Conservation (phyloP, 768 basidiomycete genomes). For the Porpolomopsis calyptriformis region DNA sequence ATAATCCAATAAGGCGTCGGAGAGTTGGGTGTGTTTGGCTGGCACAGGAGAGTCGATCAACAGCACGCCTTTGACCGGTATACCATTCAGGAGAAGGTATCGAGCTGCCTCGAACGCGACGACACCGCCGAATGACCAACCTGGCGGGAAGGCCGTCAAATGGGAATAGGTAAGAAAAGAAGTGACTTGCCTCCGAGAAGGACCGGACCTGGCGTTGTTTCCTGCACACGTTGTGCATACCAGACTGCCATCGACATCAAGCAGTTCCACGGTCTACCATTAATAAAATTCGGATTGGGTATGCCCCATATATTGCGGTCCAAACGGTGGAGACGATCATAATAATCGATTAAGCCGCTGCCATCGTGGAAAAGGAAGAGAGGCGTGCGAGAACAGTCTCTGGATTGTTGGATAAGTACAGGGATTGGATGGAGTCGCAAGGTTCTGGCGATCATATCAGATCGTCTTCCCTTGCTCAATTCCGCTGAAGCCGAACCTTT, state of each 20-base stretch:
- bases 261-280: slow-evolving; percentile 35
- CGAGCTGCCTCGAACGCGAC: slow-evolving; percentile 56
- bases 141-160: slow-evolving; percentile 24
- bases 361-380: slow-evolving; percentile 68
- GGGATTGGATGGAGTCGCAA: slow-evolving; percentile 21
- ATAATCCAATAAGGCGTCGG: slow-evolving; percentile 40
- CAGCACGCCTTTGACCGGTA: slow-evolving; percentile 43
- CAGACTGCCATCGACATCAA: slow-evolving; percentile 41
- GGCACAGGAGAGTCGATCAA: slow-evolving; percentile 63
- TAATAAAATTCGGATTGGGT: slow-evolving; percentile 41
- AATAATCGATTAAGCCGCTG: slow-evolving; percentile 48
- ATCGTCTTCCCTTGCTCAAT: not conserved
- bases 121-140: slow-evolving; percentile 75
- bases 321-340: slow-evolving; percentile 35
- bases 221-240: slow-evolving; percentile 36
- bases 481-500: not conserved
- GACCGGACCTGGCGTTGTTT: slow-evolving; percentile 27
- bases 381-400: slow-evolving; percentile 20
- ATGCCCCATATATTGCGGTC: slow-evolving; percentile 52
- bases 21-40: slow-evolving; percentile 37
- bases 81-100: slow-evolving; percentile 34
- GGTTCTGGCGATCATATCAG: slow-evolving; percentile 2
- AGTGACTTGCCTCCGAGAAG: slow-evolving; percentile 46
- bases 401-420: slow-evolving; percentile 27
- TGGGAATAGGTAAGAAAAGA: not conserved